Evolutionary conservation across 2,329 filamentous ascomycete species (phyloP), one percentile per base, ranked within the genome.

Genomic region (Chalaropsis ovoidea): DNA sequence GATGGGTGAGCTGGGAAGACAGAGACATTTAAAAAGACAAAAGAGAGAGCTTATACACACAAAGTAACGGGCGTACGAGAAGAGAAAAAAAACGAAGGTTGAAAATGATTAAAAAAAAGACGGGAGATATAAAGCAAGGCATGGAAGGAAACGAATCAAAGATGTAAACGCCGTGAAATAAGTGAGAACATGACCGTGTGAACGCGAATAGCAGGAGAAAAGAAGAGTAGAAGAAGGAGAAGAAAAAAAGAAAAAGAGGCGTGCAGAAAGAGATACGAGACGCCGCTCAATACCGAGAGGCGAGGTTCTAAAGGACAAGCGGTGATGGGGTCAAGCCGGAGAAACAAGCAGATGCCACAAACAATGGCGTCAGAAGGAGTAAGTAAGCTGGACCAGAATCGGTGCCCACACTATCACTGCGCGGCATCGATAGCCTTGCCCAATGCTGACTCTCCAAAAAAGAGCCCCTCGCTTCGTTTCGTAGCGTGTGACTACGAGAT

Each of bases 181-280:
- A 39, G 31, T 58, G 54, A 58, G 24, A 35, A 58, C 54, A 58
- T 35, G 54, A 58, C 54, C 31, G 47, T 27, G 19, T 52, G 47
- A 52, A 52, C 47, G 47, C 19, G 19, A 27, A 39, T 27, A 58
- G 17, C 7, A 58, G 54, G 6, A 35, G n/a, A 58, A 19, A 6
- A 58, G 22, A 19, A 52, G 15, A 35, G n/a, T n/a, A 39, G 15
- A 56, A 56, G 27, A 49, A 6, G 19, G 22, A n/a, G 3, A 49
- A n/a, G 11, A 56, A 56, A 11, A 31, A 56, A 11, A 56, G 31
- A 17, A 56, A 22, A 35, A n/a, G 8, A 17, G n/a, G 54, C n/a
- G 22, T n/a, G 54, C n/a, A 35, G 7, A 58, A 10, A 35, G 7
- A 35, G 15, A 58, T 43, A 35, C 31, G 47, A 22, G 47, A 22